These are phyloP conservation scores for Dimocarpus longan DNA, from an alignment of 345 rosid species.

Conservation along the genomic window DNA sequence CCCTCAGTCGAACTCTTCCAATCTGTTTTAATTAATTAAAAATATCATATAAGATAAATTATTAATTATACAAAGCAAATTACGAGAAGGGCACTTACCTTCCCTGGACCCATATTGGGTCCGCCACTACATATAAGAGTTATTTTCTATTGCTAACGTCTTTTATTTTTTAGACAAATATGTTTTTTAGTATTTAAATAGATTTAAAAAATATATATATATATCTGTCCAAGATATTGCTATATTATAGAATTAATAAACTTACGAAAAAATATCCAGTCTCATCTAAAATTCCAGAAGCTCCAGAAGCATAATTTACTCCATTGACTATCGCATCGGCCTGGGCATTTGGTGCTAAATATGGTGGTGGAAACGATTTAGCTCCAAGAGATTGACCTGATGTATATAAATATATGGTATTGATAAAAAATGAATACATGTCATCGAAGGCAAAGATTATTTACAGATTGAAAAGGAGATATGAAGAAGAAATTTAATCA, in stretches of 20 bases:
- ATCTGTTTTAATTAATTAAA: slow-evolving; percentile 31
- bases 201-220: too few species aligned
- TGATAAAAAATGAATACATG: neutral
- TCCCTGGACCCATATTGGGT: too few species aligned
- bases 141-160: too few species aligned
- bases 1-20: slow-evolving; percentile 49
- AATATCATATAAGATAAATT: too few species aligned
- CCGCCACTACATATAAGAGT: neutral
- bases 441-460: neutral
- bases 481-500: neutral
- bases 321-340: slow-evolving; percentile 38
- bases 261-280: slow-evolving; percentile 54
- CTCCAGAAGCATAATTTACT: slow-evolving; percentile 61
- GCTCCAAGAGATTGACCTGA: slow-evolving; percentile 55
- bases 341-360: slow-evolving; percentile 41
- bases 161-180: too few species aligned
- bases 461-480: neutral
- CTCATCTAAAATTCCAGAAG: slow-evolving; percentile 57
- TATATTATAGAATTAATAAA: neutral
- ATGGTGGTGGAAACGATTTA: slow-evolving; percentile 49
- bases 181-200: too few species aligned
- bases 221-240: too few species aligned
- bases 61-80: too few species aligned
- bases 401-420: neutral
- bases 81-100: too few species aligned